Evolutionary conservation across 495 filamentous ascomycete species (phyloP).

Genomic region (Chaetomium tenue): DNA sequence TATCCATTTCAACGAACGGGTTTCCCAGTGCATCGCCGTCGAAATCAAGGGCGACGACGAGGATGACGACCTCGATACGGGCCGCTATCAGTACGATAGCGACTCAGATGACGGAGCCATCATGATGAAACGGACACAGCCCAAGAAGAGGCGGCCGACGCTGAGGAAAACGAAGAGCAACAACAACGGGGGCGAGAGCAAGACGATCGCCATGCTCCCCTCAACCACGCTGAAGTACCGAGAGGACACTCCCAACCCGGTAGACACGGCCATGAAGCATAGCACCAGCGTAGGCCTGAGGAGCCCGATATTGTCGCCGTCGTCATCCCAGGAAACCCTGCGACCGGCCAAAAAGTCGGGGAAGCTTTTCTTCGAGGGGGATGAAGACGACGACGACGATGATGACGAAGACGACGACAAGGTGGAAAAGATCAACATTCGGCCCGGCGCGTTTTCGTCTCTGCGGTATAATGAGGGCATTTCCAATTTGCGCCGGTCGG

Average conservation of each 20-base stretch:
- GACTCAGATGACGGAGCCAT: conserved; percentile 74
- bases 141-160: conserved; percentile 41
- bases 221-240: conserved; percentile 89
- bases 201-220: conserved; percentile 89
- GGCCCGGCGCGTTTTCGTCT: conserved; percentile 24
- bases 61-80: conserved; percentile 54
- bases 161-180: conserved; percentile 48
- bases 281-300: conserved; percentile 46
- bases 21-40: conserved; percentile 93
- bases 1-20: conserved; percentile 95
- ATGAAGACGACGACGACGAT: conserved; percentile 47
- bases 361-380: conserved; percentile 59
- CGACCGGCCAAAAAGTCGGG: conserved; percentile 67
- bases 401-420: conserved; percentile 66
- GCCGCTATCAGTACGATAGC: conserved; percentile 56
- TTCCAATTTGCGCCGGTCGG: conserved; percentile 37
- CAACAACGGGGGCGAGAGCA: conserved; percentile 63
- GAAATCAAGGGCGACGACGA: conserved; percentile 76
- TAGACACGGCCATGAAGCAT: conserved; percentile 58
- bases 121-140: conserved; percentile 71
- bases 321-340: conserved; percentile 74
- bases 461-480: conserved; percentile 11
- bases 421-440: conserved; percentile 50
- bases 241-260: conserved; percentile 71
- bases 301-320: conserved; percentile 57